phyloP scores from a whole-genome alignment of 768 basidiomycete species.

The Lactarius akahatsu region DNA sequence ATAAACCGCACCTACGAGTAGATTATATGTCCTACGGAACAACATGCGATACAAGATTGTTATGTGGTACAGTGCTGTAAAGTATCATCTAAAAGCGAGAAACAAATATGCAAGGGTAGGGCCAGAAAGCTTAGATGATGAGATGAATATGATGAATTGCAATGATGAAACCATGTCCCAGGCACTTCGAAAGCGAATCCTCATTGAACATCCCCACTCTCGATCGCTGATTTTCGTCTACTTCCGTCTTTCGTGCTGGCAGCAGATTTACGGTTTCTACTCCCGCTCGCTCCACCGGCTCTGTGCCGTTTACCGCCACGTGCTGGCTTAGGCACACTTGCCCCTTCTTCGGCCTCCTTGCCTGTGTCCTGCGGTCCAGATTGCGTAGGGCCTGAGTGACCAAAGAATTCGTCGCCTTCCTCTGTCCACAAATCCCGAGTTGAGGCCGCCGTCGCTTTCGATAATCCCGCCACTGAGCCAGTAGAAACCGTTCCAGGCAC shows the following conservation, averaged over 20 bases:
- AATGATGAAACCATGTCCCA: slow-evolving; percentile 19
- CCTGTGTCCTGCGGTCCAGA: slow-evolving; percentile 29
- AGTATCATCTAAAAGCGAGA: slow-evolving; percentile 24
- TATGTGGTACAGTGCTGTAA: slow-evolving; percentile 28
- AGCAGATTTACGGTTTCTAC: slow-evolving; percentile 38
- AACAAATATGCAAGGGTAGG: slow-evolving; percentile 21
- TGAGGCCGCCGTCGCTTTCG: slow-evolving; percentile 40
- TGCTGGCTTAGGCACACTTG: slow-evolving; percentile 31
- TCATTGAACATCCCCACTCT: slow-evolving; percentile 25
- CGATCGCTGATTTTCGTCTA: slow-evolving; percentile 31
- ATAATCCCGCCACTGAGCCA: slow-evolving; percentile 38
- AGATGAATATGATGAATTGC: slow-evolving; percentile 19
- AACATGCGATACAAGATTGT: slow-evolving; percentile 24
- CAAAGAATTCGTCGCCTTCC: slow-evolving; percentile 86
- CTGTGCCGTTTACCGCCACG: slow-evolving; percentile 40
- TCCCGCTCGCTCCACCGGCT: slow-evolving; percentile 35
- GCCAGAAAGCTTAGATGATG: slow-evolving; percentile 21
- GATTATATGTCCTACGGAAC: slow-evolving; percentile 32
- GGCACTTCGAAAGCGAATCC: slow-evolving; percentile 2
- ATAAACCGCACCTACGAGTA: slow-evolving; percentile 19
- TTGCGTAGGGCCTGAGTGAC: slow-evolving; percentile 45
- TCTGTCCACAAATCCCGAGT: slow-evolving; percentile 78
- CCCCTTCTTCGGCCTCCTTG: slow-evolving; percentile 31
- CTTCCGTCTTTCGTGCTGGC: slow-evolving; percentile 24
- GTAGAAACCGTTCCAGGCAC: slow-evolving; percentile 40